These are phyloP conservation scores for Chalciporus chontae DNA, from an alignment of 768 basidiomycete species.

Conservation along the genomic window DNA sequence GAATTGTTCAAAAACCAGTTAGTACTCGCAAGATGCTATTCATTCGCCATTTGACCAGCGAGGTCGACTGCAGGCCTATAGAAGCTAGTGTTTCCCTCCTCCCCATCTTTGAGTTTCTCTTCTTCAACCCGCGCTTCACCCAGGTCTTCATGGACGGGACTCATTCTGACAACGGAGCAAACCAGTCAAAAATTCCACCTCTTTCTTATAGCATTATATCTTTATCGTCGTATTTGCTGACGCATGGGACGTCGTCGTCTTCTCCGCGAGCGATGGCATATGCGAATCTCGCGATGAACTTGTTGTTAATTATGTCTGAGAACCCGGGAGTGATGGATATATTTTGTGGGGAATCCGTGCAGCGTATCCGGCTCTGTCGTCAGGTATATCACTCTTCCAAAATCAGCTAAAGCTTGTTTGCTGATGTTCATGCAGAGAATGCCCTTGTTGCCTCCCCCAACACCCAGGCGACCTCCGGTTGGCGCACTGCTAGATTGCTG, in stretches of 20 bases:
- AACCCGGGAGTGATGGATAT: slow-evolving; percentile 44
- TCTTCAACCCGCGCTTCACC: slow-evolving; percentile 47
- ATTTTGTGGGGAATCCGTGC: slow-evolving; percentile 41
- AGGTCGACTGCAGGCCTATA: slow-evolving; percentile 47
- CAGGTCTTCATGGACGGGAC: slow-evolving; percentile 42
- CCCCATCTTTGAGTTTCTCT: slow-evolving; percentile 59
- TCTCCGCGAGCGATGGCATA: slow-evolving; percentile 60
- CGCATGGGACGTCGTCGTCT: slow-evolving; percentile 61
- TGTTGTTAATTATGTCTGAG: slow-evolving; percentile 49
- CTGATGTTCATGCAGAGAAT: slow-evolving; percentile 37
- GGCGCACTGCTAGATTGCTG: slow-evolving; percentile 67
- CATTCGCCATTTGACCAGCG: neutral
- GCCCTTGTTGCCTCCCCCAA: slow-evolving; percentile 45
- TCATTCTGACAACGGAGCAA: slow-evolving; percentile 25
- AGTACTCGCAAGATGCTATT: slow-evolving; percentile 8
- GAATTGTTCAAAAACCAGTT: slow-evolving; percentile 60
- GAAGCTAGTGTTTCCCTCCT: slow-evolving; percentile 57
- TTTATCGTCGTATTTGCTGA: slow-evolving; percentile 61
- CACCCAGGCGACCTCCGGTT: slow-evolving; percentile 41
- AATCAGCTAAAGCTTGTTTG: neutral
- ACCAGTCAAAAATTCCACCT: slow-evolving; percentile 27
- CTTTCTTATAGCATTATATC: slow-evolving; percentile 49
- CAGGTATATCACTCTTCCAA: slow-evolving; percentile 41
- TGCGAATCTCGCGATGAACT: slow-evolving; percentile 54
- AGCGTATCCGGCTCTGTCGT: slow-evolving; percentile 53